Evolutionary conservation across 1,284 basidiomycete species (phyloP), one percentile per base, ranked within the genome.

Genomic region (Marasmius fiardii): DNA sequence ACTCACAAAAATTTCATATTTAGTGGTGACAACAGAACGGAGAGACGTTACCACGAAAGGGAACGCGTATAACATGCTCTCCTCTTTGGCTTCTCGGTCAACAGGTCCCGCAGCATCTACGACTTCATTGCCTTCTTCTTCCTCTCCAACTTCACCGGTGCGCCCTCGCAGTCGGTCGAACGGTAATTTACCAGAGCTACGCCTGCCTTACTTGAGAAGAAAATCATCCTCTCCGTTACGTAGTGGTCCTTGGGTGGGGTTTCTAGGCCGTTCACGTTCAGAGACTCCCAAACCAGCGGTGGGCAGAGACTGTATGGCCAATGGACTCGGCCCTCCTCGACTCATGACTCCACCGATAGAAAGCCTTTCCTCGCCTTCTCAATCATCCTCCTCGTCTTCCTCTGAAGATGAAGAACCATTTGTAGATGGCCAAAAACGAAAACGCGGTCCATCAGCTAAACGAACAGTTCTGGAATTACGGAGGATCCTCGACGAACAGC

Each of bases 401-500:
- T 24, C 35, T 28, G 39, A 39, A n/a, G n/a, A 33, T 10, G 28
- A 31, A 33, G 28, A 33, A 16, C n/a, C 39, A n/a, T 14, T 10
- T 18, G 39, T 20, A 41, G 39, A n/a, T 41, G 39, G 16, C 4
- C 39, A 41, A n/a, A 8, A 16, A 18, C 39, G 39, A 16, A 41
- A n/a, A 20, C 39, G 39, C 7, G 39, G 50, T 18, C 50, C 50
- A 57, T 63, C 70, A 6, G 69, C 79, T 58, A 73, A 83, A 64
- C 81, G 76, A 56, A 86, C 88, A 1, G 73, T 90, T 20, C 75
- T 79, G 57, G 82, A 80, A 16, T 73, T 90, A 16, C 82, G 87
- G 50, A 85, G 81, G 64, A 90, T 90, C 56, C 76, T 90, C 8
- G 80, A 85, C 58, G 77, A 80, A 6, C 82, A 85, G 59, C 74